A percentile compares a stretch with the other conserved stretches of the same genome.
Evolutionary conservation across 371 early-diverging fungal species (phyloP).

Genomic region (Chytridium lagenaria): DNA sequence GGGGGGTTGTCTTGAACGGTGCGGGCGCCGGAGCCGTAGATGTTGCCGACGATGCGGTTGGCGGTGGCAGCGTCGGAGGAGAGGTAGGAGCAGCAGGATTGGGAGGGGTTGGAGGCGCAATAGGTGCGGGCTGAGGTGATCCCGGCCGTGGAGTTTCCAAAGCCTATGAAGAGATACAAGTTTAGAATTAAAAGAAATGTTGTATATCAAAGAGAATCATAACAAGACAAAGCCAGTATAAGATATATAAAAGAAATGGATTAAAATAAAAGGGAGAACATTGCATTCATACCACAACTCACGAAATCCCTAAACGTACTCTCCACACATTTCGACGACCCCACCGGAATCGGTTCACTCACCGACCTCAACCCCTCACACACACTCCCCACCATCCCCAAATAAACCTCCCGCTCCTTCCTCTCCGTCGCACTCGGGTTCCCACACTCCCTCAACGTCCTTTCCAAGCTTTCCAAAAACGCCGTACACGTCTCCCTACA

Average conservation of each 20-base stretch:
- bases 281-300: background rate
- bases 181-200: too few species aligned
- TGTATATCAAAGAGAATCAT: too few species aligned
- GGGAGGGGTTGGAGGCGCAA: background rate
- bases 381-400: background rate
- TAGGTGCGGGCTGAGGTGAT: background rate
- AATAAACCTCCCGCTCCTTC: constrained; percentile 7
- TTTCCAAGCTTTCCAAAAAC: constrained; percentile 5
- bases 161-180: too few species aligned
- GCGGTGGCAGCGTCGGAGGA: background rate
- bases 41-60: constrained; percentile 14
- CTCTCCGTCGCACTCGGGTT: background rate
- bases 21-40: background rate
- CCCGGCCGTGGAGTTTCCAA: constrained; percentile 13
- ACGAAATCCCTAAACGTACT: constrained; percentile 15
- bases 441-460: background rate
- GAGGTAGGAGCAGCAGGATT: constrained; percentile 17
- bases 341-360: background rate
- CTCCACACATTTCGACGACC: background rate
- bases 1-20: background rate
- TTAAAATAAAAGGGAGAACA: background rate
- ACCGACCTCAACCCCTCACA: background rate
- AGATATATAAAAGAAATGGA: background rate
- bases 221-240: too few species aligned
- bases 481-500: constrained; percentile 4